These are phyloP conservation scores for Candida xiaguanensis DNA, from an alignment of 805 yeast species.

Conservation along the genomic window DNA sequence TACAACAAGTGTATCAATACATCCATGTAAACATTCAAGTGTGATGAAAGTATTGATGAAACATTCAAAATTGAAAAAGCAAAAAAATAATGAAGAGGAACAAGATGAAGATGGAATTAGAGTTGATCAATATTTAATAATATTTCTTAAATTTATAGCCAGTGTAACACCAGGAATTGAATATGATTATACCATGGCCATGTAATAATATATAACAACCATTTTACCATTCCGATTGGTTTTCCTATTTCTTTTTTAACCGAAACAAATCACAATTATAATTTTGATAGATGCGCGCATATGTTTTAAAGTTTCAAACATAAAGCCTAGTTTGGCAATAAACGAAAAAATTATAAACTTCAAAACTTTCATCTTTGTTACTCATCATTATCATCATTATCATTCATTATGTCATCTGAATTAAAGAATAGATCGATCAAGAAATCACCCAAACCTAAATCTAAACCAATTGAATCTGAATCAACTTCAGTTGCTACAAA, in stretches of 20 bases:
- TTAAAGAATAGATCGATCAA: neutral
- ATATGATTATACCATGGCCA: conserved; percentile 98
- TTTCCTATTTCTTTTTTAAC: no score
- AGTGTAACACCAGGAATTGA: conserved; percentile 98
- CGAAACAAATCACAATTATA: no score
- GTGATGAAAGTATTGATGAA: conserved; percentile 89
- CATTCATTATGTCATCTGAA: neutral
- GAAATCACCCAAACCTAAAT: no score
- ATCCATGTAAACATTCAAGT: conserved; percentile 92
- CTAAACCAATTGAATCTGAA: neutral
- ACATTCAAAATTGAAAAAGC: conserved; percentile 51
- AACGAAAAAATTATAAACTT: neutral
- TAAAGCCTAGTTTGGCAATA: neutral
- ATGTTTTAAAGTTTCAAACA: neutral
- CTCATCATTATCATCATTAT: neutral
- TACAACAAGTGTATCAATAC: conserved; percentile 82
- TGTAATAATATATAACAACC: conserved; percentile 48
- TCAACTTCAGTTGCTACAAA: no score
- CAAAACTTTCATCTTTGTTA: no score
- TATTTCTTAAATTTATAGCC: conserved; percentile 89
- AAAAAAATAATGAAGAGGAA: conserved; percentile 10
- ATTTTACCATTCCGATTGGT: no score
- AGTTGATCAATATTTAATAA: conserved; percentile 86
- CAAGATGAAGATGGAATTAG: conserved; percentile 47
- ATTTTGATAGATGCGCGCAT: neutral